Evolutionary conservation across 2,329 filamentous ascomycete species (phyloP).

Genomic region (Plectosphaerella sp.): DNA sequence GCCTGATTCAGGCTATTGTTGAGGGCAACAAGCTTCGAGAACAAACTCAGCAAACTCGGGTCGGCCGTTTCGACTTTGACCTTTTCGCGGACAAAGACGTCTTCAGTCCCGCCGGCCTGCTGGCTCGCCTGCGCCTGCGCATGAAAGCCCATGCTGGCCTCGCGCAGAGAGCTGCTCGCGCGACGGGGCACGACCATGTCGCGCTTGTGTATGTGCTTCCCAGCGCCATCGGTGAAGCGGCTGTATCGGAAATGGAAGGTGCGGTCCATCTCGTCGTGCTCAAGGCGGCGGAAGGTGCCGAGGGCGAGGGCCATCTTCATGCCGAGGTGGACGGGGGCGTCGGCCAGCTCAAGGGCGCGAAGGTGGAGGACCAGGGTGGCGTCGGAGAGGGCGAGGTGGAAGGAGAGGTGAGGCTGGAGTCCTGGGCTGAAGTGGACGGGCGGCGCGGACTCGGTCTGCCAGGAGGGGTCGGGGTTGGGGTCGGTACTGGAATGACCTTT

Average conservation of each 20-base stretch:
- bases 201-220: slow-evolving; percentile 9
- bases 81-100: slow-evolving; percentile 87
- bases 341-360: slow-evolving; percentile 64
- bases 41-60: slow-evolving; percentile 76
- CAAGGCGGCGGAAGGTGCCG: slow-evolving; percentile 56
- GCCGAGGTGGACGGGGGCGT: slow-evolving; percentile 54
- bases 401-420: slow-evolving; percentile 61
- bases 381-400: slow-evolving; percentile 68
- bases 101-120: slow-evolving; percentile 19
- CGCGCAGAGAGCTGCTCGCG: slow-evolving; percentile 2
- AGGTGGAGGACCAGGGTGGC: slow-evolving; percentile 66
- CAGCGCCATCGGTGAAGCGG: slow-evolving; percentile 16
- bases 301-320: slow-evolving; percentile 69
- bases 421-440: slow-evolving; percentile 37
- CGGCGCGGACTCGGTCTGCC: slow-evolving; percentile 39
- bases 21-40: slow-evolving; percentile 77
- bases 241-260: slow-evolving; percentile 60
- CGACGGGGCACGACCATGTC: slow-evolving; percentile 1
- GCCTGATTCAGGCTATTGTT: slow-evolving; percentile 68
- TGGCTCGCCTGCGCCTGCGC: slow-evolving; percentile 3
- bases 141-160: neutral
- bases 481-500: slow-evolving; percentile 43
- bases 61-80: slow-evolving; percentile 85
- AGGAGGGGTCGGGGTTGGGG: slow-evolving; percentile 32
- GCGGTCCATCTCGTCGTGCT: slow-evolving; percentile 77